Conservation (phyloP, 805 yeast genomes). For the Candida fluviatilis region DNA sequence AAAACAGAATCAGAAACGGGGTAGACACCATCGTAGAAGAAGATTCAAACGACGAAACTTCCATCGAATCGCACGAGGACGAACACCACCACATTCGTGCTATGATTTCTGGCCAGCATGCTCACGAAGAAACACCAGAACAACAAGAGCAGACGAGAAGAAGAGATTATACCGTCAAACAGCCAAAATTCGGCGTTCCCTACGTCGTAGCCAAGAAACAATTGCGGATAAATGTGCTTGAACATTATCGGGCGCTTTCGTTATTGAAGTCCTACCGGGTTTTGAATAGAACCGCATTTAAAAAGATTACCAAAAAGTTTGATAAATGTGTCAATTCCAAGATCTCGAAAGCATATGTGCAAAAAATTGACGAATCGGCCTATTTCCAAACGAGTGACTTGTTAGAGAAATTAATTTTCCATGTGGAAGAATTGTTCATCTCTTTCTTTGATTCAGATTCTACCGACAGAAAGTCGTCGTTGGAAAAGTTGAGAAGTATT, state of each 20-base stretch:
- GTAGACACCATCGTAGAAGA: conserved; percentile 5
- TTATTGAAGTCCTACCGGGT: conserved; percentile 66
- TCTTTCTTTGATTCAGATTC: conserved; percentile 54
- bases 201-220: conserved; percentile 63
- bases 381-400: conserved; percentile 61
- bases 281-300: conserved; percentile 80
- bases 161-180: conserved; percentile 45
- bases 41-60: conserved; percentile 8
- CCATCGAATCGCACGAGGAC: too few relatives aligned
- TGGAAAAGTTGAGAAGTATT: conserved; percentile 56
- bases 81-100: too few relatives aligned
- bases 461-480: conserved; percentile 57
- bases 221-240: conserved; percentile 63
- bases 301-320: conserved; percentile 85
- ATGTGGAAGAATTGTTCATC: conserved; percentile 67
- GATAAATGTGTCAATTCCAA: conserved; percentile 64
- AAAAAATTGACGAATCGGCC: conserved; percentile 47
- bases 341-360: conserved; percentile 48
- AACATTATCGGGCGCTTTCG: conserved; percentile 70
- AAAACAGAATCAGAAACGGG: conserved; percentile 38
- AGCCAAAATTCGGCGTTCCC: conserved; percentile 42
- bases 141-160: conserved; percentile 22
- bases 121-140: conserved; percentile 11
- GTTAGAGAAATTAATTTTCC: conserved; percentile 57
- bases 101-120: neutral